Evolutionary conservation across 2,329 filamentous ascomycete genomes (phyloP).

Genomic region (Talaromyces sp.): DNA sequence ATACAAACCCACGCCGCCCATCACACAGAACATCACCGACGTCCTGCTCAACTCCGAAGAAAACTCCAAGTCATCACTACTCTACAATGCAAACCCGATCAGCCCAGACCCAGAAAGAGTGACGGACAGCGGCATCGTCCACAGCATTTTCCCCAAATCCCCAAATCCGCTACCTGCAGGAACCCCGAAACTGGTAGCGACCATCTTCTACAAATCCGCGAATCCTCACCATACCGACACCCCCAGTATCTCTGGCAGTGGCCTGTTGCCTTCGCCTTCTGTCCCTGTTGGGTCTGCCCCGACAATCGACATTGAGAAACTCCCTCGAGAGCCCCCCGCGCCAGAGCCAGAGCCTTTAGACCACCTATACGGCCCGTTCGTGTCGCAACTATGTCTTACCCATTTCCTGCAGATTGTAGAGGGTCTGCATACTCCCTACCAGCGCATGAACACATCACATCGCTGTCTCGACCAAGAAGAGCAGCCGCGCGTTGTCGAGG

Average conservation of each 20-base stretch:
- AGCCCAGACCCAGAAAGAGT: constrained; percentile 34
- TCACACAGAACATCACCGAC: constrained; percentile 30
- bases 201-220: constrained; percentile 44
- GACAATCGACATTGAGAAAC: constrained; percentile 46
- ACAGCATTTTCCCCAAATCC: constrained; percentile 41
- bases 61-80: constrained; percentile 12
- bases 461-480: constrained; percentile 43
- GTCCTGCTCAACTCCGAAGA: constrained; percentile 22
- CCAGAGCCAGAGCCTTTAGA: constrained; percentile 50
- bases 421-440: constrained; percentile 43
- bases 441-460: constrained; percentile 43
- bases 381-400: constrained; percentile 50
- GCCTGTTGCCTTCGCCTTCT: constrained; percentile 34
- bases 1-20: constrained; percentile 35
- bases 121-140: constrained; percentile 41
- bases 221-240: constrained; percentile 41
- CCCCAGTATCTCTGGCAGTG: constrained; percentile 29
- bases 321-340: constrained; percentile 49
- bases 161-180: constrained; percentile 33
- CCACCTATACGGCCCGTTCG: constrained; percentile 49
- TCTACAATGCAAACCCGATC: constrained; percentile 30
- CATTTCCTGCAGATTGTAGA: constrained; percentile 51
- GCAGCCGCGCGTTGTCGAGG: constrained; percentile 47
- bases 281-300: constrained; percentile 44
- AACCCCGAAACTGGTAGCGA: constrained; percentile 41